Conservation (phyloP, 2,329 filamentous ascomycete species). For the Microsporum canis region DNA sequence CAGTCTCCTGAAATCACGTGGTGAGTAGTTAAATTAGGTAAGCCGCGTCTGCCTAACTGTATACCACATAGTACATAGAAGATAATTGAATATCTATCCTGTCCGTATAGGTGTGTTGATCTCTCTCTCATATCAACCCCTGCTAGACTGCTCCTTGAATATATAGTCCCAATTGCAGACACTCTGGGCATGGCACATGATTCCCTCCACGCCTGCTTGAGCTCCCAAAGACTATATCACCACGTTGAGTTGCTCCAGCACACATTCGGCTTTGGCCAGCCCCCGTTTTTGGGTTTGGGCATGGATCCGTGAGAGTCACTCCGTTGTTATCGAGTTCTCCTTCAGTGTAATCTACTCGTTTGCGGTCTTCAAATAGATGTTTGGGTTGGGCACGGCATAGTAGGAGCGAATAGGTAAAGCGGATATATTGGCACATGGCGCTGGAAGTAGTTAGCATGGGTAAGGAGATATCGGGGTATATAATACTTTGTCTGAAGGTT, state of each 20-base stretch:
- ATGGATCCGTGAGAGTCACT: not conserved
- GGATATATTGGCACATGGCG: not conserved
- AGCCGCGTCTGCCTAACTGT: too few relatives aligned
- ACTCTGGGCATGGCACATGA: not conserved
- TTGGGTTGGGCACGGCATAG: not conserved
- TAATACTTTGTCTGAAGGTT: not conserved
- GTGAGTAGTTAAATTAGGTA: too few relatives aligned
- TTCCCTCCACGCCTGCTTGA: not conserved
- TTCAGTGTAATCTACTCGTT: not conserved
- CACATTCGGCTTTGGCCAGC: not conserved
- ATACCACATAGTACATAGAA: too few relatives aligned
- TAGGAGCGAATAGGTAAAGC: not conserved
- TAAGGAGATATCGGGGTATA: not conserved
- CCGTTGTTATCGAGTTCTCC: not conserved
- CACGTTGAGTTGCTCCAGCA: not conserved
- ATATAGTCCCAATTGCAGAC: not conserved
- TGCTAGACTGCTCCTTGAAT: not conserved
- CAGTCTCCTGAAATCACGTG: too few relatives aligned
- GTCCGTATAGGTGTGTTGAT: too few relatives aligned
- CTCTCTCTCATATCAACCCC: not conserved
- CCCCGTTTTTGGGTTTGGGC: not conserved
- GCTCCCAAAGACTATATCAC: not conserved
- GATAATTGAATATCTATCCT: too few relatives aligned
- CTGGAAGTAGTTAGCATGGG: not conserved
- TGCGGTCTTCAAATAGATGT: not conserved